These are phyloP conservation scores for Lagerstroemia fauriei DNA, from an alignment of 441 rosid genomes.

Conservation along the genomic window DNA sequence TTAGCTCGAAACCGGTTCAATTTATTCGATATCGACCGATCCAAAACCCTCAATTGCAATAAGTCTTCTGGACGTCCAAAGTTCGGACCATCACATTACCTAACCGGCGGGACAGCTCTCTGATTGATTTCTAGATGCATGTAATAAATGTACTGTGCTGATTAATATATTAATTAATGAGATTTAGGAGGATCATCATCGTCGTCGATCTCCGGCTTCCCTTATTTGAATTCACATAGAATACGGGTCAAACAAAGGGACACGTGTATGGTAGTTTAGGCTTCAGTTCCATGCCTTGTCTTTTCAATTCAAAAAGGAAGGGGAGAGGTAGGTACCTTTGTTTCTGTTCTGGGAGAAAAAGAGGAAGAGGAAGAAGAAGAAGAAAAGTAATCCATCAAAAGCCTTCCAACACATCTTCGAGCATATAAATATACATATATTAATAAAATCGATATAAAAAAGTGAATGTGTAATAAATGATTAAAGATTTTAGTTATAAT, in stretches of 20 bases:
- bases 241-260: conserved; percentile 8
- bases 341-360: background rate
- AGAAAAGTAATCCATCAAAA: background rate
- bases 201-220: background rate
- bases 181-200: background rate
- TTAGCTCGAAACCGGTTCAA: background rate
- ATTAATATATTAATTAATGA: background rate
- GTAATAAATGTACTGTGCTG: background rate
- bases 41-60: too few species aligned
- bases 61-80: background rate
- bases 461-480: too few species aligned
- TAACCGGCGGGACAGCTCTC: conserved; percentile 19
- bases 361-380: conserved; percentile 7
- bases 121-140: conserved; percentile 1
- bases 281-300: too few species aligned
- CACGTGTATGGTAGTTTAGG: conserved; percentile 23
- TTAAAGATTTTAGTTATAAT: too few species aligned
- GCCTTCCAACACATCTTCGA: background rate
- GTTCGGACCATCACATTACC: conserved; percentile 25
- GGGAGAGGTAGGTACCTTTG: conserved; percentile 1
- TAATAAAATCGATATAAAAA: too few species aligned
- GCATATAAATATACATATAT: too few species aligned
- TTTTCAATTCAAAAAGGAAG: background rate
- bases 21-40: background rate
- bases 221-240: background rate